A percentile compares a stretch with the other conserved stretches of the same genome.
Evolutionary conservation across 495 filamentous ascomycete species (phyloP).

Genomic region (Aspergillus mulundensis): DNA sequence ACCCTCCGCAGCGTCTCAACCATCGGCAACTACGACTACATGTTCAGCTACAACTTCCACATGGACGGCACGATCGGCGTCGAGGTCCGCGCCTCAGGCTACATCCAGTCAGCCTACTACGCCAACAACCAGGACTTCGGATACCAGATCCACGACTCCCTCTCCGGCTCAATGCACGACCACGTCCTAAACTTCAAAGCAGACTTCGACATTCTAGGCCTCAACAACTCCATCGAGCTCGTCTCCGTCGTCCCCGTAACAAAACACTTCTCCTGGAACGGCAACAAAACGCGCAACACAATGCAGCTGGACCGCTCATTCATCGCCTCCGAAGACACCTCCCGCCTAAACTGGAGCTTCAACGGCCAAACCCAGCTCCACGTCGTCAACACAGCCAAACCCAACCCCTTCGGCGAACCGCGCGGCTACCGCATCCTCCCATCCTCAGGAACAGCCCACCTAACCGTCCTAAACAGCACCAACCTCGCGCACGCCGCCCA

Average conservation of each 20-base stretch:
- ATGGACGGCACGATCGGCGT: constrained; percentile 54
- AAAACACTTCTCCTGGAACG: constrained; percentile 47
- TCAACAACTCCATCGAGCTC: constrained; percentile 45
- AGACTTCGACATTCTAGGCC: constrained; percentile 52
- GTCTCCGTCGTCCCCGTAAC: constrained; percentile 34
- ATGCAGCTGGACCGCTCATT: constrained; percentile 47
- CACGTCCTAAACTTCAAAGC: constrained; percentile 58
- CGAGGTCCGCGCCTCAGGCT: constrained; percentile 53
- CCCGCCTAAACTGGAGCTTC: constrained; percentile 46
- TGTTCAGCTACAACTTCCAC: constrained; percentile 46
- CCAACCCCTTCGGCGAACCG: constrained; percentile 51
- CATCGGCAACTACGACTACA: constrained; percentile 19
- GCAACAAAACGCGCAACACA: constrained; percentile 46
- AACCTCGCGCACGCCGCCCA: constrained; percentile 42
- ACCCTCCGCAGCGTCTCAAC: constrained; percentile 14
- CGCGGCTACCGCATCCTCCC: constrained; percentile 53
- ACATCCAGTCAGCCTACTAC: constrained; percentile 52
- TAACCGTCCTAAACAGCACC: constrained; percentile 46
- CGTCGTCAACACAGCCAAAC: constrained; percentile 49
- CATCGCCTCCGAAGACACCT: constrained; percentile 43
- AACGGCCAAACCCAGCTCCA: constrained; percentile 49
- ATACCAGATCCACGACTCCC: constrained; percentile 50
- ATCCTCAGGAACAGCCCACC: constrained; percentile 37
- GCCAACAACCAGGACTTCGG: constrained; percentile 48
- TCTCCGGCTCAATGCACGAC: constrained; percentile 55